Percentiles rank a stretch among this genome's conserved stretches.
Conservation (phyloP, 2,329 filamentous ascomycete species). For the Botryosphaeria agaves region DNA sequence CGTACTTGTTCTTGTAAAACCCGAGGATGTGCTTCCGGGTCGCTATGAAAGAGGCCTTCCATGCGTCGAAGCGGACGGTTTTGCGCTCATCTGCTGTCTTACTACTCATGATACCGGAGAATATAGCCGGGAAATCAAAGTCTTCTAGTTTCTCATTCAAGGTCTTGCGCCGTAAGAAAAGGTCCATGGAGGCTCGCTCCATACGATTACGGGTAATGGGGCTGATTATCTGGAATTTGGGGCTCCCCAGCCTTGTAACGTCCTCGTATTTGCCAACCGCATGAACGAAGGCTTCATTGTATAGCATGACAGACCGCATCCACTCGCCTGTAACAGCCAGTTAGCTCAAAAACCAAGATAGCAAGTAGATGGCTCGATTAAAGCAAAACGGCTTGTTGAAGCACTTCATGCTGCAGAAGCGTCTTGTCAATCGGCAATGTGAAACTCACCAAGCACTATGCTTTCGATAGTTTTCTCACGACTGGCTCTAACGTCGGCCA, state of each 20-base stretch:
- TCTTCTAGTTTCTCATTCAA: slow-evolving; percentile 60
- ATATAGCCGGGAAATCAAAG: slow-evolving; percentile 84
- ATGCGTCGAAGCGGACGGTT: slow-evolving; percentile 65
- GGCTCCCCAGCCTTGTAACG: slow-evolving; percentile 49
- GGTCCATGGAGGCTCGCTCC: slow-evolving; percentile 64
- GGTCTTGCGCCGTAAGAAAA: slow-evolving; percentile 53
- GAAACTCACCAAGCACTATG: slow-evolving; percentile 70
- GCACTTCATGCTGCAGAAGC: too few species aligned
- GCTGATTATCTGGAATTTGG: slow-evolving; percentile 54
- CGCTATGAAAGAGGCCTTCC: slow-evolving; percentile 57
- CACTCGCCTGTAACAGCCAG: too few species aligned
- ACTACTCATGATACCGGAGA: slow-evolving; percentile 73
- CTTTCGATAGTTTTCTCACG: slow-evolving; percentile 81
- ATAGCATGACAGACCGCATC: slow-evolving; percentile 66
- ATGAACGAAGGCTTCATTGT: slow-evolving; percentile 84
- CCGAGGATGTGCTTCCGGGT: slow-evolving; percentile 57
- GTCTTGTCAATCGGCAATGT: too few species aligned
- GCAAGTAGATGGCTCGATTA: too few species aligned
- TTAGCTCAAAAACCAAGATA: too few species aligned
- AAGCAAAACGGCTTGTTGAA: too few species aligned
- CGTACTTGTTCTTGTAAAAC: slow-evolving; percentile 51
- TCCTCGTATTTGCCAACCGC: slow-evolving; percentile 70
- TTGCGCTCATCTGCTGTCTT: slow-evolving; percentile 62
- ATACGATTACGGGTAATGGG: slow-evolving; percentile 58
- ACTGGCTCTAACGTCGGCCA: slow-evolving; percentile 67